A percentile compares a stretch with the other conserved stretches of the same genome.
phyloP scores from a whole-genome alignment of 345 rosid species.

The Nephelium lappaceum region DNA sequence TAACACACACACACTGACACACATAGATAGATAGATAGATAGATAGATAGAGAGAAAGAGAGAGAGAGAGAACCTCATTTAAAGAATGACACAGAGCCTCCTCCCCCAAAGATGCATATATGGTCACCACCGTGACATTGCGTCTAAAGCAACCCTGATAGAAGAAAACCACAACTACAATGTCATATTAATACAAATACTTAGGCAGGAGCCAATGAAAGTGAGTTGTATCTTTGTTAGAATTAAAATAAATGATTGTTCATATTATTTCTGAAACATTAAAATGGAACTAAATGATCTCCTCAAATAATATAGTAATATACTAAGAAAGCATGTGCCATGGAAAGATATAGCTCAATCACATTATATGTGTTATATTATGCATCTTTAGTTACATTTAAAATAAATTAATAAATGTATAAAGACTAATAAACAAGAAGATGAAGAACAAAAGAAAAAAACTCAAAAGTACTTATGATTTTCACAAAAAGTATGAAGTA shows the following conservation, averaged over 20 bases:
- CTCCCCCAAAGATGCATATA: slow-evolving; percentile 92
- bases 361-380: background rate
- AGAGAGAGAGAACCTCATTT: slow-evolving; percentile 67
- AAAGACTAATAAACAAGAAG: too few species aligned
- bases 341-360: background rate
- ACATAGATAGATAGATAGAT: slow-evolving; percentile 14
- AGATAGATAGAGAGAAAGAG: slow-evolving; percentile 30
- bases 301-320: background rate
- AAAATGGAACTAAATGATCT: background rate
- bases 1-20: background rate
- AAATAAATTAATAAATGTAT: too few species aligned
- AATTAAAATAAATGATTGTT: background rate
- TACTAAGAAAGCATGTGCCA: background rate
- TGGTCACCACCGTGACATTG: slow-evolving; percentile 86
- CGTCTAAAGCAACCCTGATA: slow-evolving; percentile 91
- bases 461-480: background rate
- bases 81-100: slow-evolving; percentile 95
- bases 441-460: background rate
- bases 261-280: background rate
- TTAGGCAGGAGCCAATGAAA: background rate
- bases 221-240: background rate
- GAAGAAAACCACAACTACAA: slow-evolving; percentile 21
- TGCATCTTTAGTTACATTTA: background rate
- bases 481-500: background rate
- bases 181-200: slow-evolving; percentile 1